A percentile compares a stretch with the other conserved stretches of the same genome.
These are phyloP conservation scores for Phialemoniopsis sp. DNA, from an alignment of 2,329 filamentous ascomycete species.

Conservation along the genomic window DNA sequence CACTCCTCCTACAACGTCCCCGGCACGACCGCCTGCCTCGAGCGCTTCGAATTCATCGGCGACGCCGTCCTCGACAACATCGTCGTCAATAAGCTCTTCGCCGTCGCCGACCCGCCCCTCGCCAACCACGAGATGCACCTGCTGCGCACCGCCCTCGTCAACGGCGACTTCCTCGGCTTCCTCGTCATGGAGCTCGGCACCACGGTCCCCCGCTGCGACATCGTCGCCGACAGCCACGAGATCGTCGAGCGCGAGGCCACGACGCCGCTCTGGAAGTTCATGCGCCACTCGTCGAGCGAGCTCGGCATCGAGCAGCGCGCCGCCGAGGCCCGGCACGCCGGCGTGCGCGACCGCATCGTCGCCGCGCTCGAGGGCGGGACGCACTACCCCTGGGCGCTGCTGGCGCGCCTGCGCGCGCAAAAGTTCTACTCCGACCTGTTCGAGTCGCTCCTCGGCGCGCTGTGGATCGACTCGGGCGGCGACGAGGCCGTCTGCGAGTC, in stretches of 20 bases:
- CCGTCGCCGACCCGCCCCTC: conserved; percentile 29
- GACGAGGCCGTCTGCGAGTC: conserved; percentile 48
- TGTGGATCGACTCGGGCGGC: conserved; percentile 76
- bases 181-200: conserved; percentile 54
- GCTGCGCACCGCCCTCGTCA: conserved; percentile 72
- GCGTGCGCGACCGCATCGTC: conserved; percentile 43
- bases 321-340: conserved; percentile 38
- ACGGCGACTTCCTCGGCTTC: conserved; percentile 76
- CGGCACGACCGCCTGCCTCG: conserved; percentile 46
- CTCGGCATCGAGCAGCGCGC: conserved; percentile 31
- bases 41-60: conserved; percentile 84
- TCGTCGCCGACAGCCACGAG: conserved; percentile 16
- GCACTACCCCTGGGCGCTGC: conserved; percentile 72
- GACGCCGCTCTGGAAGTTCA: conserved; percentile 61
- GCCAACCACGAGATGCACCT: conserved; percentile 64
- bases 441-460: conserved; percentile 74
- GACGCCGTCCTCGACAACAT: conserved; percentile 81
- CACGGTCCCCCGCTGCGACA: conserved; percentile 14
- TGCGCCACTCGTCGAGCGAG: conserved; percentile 51
- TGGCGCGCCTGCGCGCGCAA: conserved; percentile 60
- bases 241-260: conserved; percentile 2
- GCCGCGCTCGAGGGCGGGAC: conserved; percentile 41
- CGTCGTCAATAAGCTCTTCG: conserved; percentile 60
- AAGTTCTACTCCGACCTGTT: conserved; percentile 85
- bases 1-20: conserved; percentile 58